These are phyloP conservation scores for Fusarium anguioides DNA, from an alignment of 2,329 filamentous ascomycete species.

Conservation along the genomic window DNA sequence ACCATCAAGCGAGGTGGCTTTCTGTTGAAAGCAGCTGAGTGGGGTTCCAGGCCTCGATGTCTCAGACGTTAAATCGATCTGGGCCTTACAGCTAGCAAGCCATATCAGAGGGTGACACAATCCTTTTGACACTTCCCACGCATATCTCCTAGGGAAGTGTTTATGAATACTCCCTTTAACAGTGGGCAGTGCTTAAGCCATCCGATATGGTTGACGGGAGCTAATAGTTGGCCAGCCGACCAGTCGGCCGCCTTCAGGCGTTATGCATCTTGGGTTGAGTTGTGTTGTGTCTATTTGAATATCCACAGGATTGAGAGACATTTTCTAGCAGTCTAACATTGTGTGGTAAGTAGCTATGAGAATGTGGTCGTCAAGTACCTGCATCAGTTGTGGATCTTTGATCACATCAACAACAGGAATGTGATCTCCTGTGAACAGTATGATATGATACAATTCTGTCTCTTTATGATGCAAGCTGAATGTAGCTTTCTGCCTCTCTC, in stretches of 20 bases:
- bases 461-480: background rate
- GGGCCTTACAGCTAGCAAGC: background rate
- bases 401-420: slow-evolving; percentile 10
- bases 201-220: background rate
- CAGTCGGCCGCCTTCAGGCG: slow-evolving; percentile 1
- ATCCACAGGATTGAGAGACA: background rate
- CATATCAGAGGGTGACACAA: slow-evolving; percentile 5
- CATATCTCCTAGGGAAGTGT: background rate
- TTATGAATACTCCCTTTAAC: background rate
- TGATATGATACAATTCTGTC: background rate
- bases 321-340: background rate
- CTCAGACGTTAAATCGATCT: slow-evolving; percentile 19
- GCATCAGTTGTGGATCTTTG: background rate
- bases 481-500: background rate
- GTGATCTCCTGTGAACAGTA: background rate
- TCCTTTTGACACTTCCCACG: background rate
- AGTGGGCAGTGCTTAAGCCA: background rate
- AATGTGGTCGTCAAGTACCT: background rate
- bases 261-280: background rate
- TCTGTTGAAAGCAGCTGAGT: slow-evolving; percentile 5
- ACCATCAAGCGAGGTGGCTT: slow-evolving; percentile 4
- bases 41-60: slow-evolving; percentile 15
- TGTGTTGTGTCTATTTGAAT: background rate
- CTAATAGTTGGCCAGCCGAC: slow-evolving; percentile 14
- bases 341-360: background rate